These are phyloP conservation scores for Daldinia caldariorum DNA, from an alignment of 495 filamentous ascomycete genomes.

Conservation along the genomic window DNA sequence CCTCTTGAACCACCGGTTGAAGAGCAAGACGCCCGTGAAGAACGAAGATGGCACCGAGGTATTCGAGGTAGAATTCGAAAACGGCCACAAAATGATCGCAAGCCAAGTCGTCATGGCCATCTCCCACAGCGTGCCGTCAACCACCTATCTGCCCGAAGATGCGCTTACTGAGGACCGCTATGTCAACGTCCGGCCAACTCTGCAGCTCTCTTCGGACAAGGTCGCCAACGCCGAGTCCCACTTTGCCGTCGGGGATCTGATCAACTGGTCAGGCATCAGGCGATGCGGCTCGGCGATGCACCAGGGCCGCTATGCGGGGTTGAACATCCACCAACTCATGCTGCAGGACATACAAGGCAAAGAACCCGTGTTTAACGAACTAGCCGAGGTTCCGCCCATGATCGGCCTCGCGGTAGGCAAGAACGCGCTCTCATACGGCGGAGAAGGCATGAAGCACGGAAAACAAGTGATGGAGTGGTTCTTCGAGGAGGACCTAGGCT, in stretches of 20 bases:
- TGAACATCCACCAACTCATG: conserved; percentile 70
- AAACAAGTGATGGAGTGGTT: conserved; percentile 67
- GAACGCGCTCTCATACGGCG: conserved; percentile 68
- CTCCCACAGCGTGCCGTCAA: conserved; percentile 63
- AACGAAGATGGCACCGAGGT: conserved; percentile 43
- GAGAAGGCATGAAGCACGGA: conserved; percentile 62
- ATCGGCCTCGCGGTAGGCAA: conserved; percentile 74
- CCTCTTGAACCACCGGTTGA: conserved; percentile 61
- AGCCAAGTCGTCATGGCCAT: conserved; percentile 70
- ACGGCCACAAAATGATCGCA: conserved; percentile 62
- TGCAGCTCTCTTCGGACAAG: conserved; percentile 57
- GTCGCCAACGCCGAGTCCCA: conserved; percentile 65
- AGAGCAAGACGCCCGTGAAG: conserved; percentile 48
- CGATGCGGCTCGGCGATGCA: conserved; percentile 75
- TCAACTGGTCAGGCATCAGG: conserved; percentile 74
- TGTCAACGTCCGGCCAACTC: conserved; percentile 60
- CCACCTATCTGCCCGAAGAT: conserved; percentile 61
- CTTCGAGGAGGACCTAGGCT: conserved; percentile 74
- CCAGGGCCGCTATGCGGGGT: conserved; percentile 67
- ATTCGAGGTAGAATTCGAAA: conserved; percentile 61
- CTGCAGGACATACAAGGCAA: conserved; percentile 49
- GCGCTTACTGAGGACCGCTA: conserved; percentile 65
- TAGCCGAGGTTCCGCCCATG: conserved; percentile 66
- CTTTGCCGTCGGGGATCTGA: conserved; percentile 66
- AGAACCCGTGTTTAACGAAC: conserved; percentile 54